Conservation (phyloP, 2,329 filamentous ascomycete genomes). For the Fusarium sp. region DNA sequence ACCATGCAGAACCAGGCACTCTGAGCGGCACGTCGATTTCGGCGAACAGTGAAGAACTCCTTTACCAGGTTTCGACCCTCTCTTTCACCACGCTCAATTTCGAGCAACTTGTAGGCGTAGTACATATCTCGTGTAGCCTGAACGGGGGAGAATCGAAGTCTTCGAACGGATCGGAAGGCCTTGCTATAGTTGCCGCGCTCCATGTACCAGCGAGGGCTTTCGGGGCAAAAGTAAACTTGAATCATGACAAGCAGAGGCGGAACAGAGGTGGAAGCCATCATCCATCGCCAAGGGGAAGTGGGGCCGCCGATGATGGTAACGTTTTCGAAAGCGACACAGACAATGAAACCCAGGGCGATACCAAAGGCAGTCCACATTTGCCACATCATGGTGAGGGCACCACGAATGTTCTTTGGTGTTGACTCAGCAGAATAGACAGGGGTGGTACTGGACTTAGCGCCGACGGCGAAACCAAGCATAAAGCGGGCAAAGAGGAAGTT, state of each 20-base stretch:
- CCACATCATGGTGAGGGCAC: conserved; percentile 55
- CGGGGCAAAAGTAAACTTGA: conserved; percentile 65
- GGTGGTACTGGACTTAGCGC: conserved; percentile 51
- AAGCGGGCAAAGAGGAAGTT: conserved; percentile 51
- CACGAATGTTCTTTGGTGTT: conserved; percentile 53
- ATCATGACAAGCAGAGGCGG: conserved; percentile 63
- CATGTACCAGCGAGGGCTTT: conserved; percentile 66
- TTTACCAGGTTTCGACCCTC: conserved; percentile 48
- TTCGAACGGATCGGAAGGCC: conserved; percentile 58
- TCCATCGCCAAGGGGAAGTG: conserved; percentile 50
- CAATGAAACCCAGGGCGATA: conserved; percentile 55
- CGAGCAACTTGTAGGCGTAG: conserved; percentile 57
- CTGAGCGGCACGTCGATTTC: conserved; percentile 52
- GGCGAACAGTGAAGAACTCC: conserved; percentile 52
- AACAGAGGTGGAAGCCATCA: conserved; percentile 63
- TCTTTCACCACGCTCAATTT: conserved; percentile 47
- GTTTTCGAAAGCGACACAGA: conserved; percentile 48
- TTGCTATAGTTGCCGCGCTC: conserved; percentile 59
- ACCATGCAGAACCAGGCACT: conserved; percentile 53
- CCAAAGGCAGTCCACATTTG: conserved; percentile 52
- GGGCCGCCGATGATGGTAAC: conserved; percentile 50
- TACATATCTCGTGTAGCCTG: conserved; percentile 64
- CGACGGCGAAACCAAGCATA: conserved; percentile 52
- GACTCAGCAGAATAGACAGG: conserved; percentile 53
- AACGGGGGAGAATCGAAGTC: conserved; percentile 59